phyloP scores from a whole-genome alignment of 257 asterid genomes.

The Eustoma russellianum region DNA sequence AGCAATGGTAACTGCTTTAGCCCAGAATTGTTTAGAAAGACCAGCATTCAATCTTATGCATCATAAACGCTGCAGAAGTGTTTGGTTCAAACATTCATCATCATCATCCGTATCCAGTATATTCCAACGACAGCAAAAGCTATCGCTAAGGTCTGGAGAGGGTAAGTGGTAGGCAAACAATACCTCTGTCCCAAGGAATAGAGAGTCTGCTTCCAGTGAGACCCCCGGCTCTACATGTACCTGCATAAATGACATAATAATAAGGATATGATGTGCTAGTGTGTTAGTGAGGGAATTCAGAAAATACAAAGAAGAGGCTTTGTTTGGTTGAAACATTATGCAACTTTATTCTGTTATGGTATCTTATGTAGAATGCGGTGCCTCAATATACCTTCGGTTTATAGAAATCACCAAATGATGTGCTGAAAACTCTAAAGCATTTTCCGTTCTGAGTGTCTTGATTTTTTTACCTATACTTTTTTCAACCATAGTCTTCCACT shows the following conservation, averaged over 20 bases:
- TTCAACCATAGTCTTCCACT: background rate
- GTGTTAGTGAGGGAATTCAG: no score
- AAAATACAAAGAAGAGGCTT: no score
- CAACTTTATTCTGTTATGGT: slow-evolving; percentile 1
- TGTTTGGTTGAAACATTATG: background rate
- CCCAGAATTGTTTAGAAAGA: background rate
- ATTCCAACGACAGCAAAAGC: no score
- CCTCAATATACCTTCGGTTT: background rate
- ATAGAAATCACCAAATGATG: background rate
- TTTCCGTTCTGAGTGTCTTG: background rate
- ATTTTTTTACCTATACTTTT: background rate
- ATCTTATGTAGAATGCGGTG: background rate
- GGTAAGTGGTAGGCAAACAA: no score
- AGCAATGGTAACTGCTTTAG: background rate
- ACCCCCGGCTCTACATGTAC: no score
- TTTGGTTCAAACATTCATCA: background rate
- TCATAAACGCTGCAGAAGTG: background rate
- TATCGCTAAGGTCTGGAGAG: no score
- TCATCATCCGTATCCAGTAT: no score
- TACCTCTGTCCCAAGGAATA: no score
- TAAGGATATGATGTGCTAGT: no score
- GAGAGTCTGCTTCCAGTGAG: no score
- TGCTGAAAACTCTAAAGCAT: background rate
- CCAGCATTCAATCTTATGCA: background rate
- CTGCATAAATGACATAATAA: no score